Conservation (phyloP, 306 rosid species). For the peach (Prunus persica) region DNA sequence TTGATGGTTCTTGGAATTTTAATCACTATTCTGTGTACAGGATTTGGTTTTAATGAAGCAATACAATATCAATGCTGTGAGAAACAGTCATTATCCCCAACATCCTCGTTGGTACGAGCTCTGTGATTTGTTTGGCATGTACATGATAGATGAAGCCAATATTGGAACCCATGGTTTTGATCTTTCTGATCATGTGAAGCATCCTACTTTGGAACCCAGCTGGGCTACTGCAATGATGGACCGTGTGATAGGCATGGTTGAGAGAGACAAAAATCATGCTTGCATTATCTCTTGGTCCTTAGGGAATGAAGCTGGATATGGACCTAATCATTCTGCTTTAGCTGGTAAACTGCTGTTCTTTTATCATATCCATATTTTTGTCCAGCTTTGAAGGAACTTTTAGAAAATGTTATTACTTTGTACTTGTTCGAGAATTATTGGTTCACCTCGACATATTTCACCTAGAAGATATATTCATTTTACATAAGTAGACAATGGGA, state of each 20-base stretch:
- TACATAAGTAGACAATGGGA: not conserved
- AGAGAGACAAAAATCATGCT: conserved; percentile 93
- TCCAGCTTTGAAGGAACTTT: not conserved
- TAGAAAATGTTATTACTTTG: not conserved
- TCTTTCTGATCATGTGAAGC: conserved; percentile 61
- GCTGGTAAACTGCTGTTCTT: conserved; percentile 50
- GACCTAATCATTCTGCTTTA: conserved; percentile 85
- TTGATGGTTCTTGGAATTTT: conserved; percentile 20
- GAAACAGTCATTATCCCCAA: conserved; percentile 99
- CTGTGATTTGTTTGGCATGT: conserved; percentile 91
- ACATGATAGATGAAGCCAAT: conserved; percentile 98
- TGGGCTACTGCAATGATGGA: conserved; percentile 97
- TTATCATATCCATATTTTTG: not conserved
- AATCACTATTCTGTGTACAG: conserved; percentile 36
- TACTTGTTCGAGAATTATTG: not conserved
- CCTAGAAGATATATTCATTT: not conserved
- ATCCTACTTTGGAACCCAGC: conserved; percentile 82
- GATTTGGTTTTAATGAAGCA: conserved; percentile 93
- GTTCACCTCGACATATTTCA: no score
- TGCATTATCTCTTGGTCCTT: conserved; percentile 89
- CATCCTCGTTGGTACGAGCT: conserved; percentile 97
- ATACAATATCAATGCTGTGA: conserved; percentile 85
- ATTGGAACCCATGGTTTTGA: conserved; percentile 93
- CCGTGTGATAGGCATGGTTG: conserved; percentile 97
- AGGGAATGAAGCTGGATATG: conserved; percentile 94